Evolutionary conservation across 2,329 filamentous ascomycete species (phyloP).

Genomic region (Davidsoniella virescens): DNA sequence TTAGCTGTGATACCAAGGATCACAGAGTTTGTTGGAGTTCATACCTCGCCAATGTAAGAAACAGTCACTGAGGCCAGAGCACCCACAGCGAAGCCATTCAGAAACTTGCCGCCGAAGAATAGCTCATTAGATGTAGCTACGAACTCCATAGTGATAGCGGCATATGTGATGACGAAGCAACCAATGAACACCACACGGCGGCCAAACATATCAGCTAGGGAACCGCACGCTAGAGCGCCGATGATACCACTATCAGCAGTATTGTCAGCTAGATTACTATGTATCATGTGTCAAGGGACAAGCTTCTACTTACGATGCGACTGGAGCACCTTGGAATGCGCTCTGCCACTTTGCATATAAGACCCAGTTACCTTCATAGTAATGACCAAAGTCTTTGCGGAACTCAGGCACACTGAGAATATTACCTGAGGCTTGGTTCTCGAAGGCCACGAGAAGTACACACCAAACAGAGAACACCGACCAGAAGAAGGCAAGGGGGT

Average conservation of each 20-base stretch:
- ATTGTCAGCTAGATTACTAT: neutral
- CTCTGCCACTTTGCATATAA: conserved; percentile 28
- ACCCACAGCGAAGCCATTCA: conserved; percentile 25
- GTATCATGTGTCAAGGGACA: neutral
- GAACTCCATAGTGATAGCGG: conserved; percentile 25
- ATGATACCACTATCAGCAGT: conserved; percentile 11
- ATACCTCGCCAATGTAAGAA: conserved; percentile 20
- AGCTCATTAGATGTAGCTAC: conserved; percentile 24
- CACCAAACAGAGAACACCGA: conserved; percentile 25
- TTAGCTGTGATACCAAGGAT: neutral
- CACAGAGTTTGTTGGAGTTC: neutral
- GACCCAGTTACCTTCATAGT: neutral
- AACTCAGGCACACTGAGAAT: conserved; percentile 29
- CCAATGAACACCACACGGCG: conserved; percentile 21
- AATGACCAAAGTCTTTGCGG: conserved; percentile 24
- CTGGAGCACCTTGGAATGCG: conserved; percentile 27
- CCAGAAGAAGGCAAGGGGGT: conserved; percentile 19
- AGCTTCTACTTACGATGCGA: conserved; percentile 20
- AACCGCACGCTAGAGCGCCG: conserved; percentile 21
- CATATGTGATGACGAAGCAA: conserved; percentile 22
- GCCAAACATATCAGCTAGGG: conserved; percentile 23
- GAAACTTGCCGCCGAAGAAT: conserved; percentile 27
- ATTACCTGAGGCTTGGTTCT: conserved; percentile 24
- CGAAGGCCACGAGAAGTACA: conserved; percentile 24
- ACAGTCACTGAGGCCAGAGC: conserved; percentile 17